Conservation (phyloP, 192 early-diverging fungal genomes). For the Podila minutissima region DNA sequence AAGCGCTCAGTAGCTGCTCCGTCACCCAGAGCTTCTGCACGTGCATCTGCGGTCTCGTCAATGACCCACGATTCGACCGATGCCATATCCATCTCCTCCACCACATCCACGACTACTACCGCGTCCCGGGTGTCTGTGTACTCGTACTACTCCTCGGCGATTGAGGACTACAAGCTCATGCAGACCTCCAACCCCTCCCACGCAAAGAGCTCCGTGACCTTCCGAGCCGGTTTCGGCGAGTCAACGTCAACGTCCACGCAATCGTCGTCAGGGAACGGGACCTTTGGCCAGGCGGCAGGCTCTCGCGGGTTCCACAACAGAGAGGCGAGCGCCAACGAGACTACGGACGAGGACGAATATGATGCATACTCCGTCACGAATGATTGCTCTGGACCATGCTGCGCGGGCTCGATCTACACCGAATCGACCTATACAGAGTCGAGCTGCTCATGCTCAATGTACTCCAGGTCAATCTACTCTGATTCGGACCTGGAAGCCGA, state of each 20-base stretch:
- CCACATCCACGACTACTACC: background rate
- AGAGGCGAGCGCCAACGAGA: too few species aligned
- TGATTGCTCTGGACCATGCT: too few species aligned
- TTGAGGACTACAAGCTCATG: background rate
- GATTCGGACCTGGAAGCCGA: background rate
- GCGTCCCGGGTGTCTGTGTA: background rate
- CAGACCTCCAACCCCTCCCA: too few species aligned
- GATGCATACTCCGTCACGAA: too few species aligned
- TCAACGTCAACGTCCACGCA: too few species aligned
- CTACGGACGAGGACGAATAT: too few species aligned
- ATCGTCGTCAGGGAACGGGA: too few species aligned
- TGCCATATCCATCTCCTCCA: background rate
- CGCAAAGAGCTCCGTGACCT: background rate
- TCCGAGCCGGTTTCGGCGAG: too few species aligned
- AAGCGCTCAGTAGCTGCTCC: background rate
- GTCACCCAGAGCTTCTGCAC: background rate
- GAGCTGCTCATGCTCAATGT: too few species aligned
- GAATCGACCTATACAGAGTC: background rate
- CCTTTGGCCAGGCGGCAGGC: too few species aligned
- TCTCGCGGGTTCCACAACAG: too few species aligned
- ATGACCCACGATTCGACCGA: background rate
- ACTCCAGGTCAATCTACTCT: background rate
- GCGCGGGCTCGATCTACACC: background rate
- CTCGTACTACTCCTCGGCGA: background rate
- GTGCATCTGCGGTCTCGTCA: background rate